Base-by-base conservation (phyloP, 1,284 basidiomycete genomes). In the Trametes pubescens region DNA sequence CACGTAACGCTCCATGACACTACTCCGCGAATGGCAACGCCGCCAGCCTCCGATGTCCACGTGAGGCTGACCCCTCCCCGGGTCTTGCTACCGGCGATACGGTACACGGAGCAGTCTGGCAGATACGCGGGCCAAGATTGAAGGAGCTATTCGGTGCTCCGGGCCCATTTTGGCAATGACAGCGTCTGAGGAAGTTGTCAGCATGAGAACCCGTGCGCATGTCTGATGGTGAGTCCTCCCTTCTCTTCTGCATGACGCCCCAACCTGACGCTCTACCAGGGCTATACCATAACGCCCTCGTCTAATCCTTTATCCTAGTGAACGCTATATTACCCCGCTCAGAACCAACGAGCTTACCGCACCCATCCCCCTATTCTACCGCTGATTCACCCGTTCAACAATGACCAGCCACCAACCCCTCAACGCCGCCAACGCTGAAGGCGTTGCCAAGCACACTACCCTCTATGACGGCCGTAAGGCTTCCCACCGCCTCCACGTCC, bases 401-500 rank as follows among this genome's bases (percentile, higher is more conserved):
- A 67, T 67, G 65, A 52, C 62, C 51, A 32, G 51, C 37, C 53
- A 29, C 40, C 49, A 57, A 2, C 26, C 59, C 53, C 51, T 34
- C 51, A 10, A 59, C 21, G 49, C 65, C 53, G 67, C 73, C 26
- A 64, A 40, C 55, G 72, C 71, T 13, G 51, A 68, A 34, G 71
- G 70, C 59, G 46, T 66, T 34, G 57, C 69, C 11, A 37, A 59
- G 22, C 60, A 55, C 43, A 54, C 68, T 48, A 59, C 60, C 18
- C 69, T 77, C 66, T 74, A 75, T 62, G 62, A 65, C 37, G 73
- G 72, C 46, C 75, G 71, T 54, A 73, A 74, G 52, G 76, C 81
- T 21, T 44, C 77, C 0, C 73, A 77, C 38, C 65, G 68, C 2
- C 78, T 84, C 68, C 71, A 82, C 72, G 72, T 81, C 74, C 69